Percentiles rank a stretch among this genome's conserved stretches.
Conservation (phyloP, 2,329 filamentous ascomycete species). For the Orbilia javanica region DNA sequence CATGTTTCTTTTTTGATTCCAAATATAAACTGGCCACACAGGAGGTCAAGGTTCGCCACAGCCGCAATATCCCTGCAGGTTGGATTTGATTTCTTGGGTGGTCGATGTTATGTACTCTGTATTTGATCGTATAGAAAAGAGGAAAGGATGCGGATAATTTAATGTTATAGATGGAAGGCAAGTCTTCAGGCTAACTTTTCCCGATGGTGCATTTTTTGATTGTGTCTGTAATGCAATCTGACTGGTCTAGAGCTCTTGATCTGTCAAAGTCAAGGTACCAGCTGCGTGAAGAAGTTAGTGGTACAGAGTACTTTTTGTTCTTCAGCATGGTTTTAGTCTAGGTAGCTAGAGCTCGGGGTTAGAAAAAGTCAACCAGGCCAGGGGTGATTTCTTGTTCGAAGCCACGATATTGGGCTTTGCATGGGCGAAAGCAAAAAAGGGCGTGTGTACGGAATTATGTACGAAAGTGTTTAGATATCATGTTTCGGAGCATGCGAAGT, state of each 20-base stretch:
- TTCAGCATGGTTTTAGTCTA: too few relatives aligned
- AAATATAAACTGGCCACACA: constrained; percentile 2
- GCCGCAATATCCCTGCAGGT: background rate
- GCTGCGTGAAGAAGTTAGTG: background rate
- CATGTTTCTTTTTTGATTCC: constrained; percentile 3
- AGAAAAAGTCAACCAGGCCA: background rate
- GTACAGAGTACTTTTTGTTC: background rate
- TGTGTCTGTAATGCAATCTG: background rate
- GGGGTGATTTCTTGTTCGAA: background rate
- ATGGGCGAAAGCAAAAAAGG: too few relatives aligned
- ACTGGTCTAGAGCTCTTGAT: background rate
- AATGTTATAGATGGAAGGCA: background rate
- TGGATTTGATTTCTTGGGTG: background rate
- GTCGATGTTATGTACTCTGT: too few relatives aligned
- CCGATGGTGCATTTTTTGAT: background rate
- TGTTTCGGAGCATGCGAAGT: constrained; percentile 54
- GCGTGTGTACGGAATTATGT: background rate
- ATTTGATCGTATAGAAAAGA: too few relatives aligned
- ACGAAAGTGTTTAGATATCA: background rate
- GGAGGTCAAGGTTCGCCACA: background rate
- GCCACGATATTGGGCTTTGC: background rate
- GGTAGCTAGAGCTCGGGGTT: background rate
- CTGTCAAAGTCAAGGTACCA: background rate
- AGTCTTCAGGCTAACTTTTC: constrained; percentile 10
- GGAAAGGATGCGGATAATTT: too few relatives aligned